These are phyloP conservation scores for Penicillium corylophilum DNA, from an alignment of 2,329 filamentous ascomycete genomes.

Conservation along the genomic window DNA sequence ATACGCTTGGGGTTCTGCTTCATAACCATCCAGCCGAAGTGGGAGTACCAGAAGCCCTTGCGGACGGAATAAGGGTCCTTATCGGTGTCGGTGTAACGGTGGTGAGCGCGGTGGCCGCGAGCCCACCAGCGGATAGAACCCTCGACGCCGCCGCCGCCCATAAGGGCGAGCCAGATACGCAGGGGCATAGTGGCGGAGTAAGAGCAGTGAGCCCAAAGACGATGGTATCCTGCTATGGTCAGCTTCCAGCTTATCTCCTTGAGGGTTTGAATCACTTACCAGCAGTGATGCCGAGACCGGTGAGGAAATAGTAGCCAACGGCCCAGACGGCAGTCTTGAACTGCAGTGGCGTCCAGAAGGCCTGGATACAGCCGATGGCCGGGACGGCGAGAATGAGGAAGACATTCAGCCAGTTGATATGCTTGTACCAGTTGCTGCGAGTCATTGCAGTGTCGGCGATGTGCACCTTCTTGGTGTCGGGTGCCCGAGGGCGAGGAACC, in stretches of 20 bases:
- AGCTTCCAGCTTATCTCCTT: neutral
- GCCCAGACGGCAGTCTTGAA: conserved; percentile 72
- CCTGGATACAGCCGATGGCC: conserved; percentile 67
- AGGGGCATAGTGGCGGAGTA: conserved; percentile 76
- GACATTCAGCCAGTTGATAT: conserved; percentile 92
- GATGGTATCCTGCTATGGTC: conserved; percentile 62
- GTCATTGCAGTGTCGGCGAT: conserved; percentile 83
- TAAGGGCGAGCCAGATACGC: conserved; percentile 76
- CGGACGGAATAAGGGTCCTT: conserved; percentile 90
- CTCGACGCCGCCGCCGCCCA: conserved; percentile 79
- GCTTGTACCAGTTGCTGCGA: conserved; percentile 80
- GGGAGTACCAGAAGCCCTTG: conserved; percentile 81
- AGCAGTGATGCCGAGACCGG: conserved; percentile 75
- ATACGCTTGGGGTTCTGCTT: conserved; percentile 90
- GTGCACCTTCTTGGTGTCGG: conserved; percentile 69
- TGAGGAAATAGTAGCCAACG: conserved; percentile 78
- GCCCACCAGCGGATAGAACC: conserved; percentile 90
- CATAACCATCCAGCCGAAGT: conserved; percentile 89
- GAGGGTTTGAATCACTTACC: conserved; percentile 51
- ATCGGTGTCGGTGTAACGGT: conserved; percentile 88
- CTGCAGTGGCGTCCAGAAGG: conserved; percentile 75
- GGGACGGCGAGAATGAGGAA: conserved; percentile 77
- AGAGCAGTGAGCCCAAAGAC: conserved; percentile 82
- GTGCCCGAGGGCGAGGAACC: conserved; percentile 32
- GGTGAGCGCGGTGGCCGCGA: conserved; percentile 80